A percentile compares a stretch with the other conserved stretches of the same genome.
phyloP scores from a whole-genome alignment of 2,329 filamentous ascomycete genomes.

The Colletotrichum navitas region DNA sequence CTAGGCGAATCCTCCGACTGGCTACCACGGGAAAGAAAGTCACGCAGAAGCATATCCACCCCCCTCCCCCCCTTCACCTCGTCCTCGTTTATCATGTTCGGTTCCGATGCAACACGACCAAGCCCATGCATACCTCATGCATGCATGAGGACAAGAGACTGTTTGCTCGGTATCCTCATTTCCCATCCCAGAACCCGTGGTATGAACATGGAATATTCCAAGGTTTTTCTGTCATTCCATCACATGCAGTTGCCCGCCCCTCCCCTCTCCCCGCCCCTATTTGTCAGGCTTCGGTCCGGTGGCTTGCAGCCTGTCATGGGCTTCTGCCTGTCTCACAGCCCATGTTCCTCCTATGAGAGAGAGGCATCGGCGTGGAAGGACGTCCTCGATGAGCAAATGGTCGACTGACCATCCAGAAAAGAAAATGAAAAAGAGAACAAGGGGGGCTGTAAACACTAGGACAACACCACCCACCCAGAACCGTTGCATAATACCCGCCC shows the following conservation, averaged over 20 bases:
- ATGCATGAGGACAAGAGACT: slow-evolving; percentile 8
- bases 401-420: slow-evolving; percentile 2
- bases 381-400: not conserved
- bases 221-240: slow-evolving; percentile 2
- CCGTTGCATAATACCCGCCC: slow-evolving; percentile 35
- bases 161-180: not conserved
- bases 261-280: slow-evolving; percentile 1
- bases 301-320: slow-evolving; percentile 33
- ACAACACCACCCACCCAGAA: slow-evolving; percentile 14
- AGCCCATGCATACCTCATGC: too few relatives aligned
- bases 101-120: slow-evolving; percentile 7
- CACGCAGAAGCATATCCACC: not conserved
- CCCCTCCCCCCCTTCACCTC: not conserved
- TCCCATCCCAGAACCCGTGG: slow-evolving; percentile 16
- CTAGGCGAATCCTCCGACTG: slow-evolving; percentile 29
- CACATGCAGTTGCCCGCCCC: slow-evolving; percentile 7
- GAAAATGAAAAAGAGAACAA: not conserved
- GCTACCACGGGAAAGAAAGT: not conserved
- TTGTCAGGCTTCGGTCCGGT: slow-evolving; percentile 20
- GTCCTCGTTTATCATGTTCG: not conserved
- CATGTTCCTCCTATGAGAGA: not conserved
- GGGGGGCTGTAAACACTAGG: not conserved
- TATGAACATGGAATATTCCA: slow-evolving; percentile 26
- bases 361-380: not conserved
- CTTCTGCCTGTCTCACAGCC: slow-evolving; percentile 8